Evolutionary conservation across 1,284 basidiomycete genomes (phyloP), one percentile per base, ranked within the genome.

Genomic region (Ceratobasidium sp.): DNA sequence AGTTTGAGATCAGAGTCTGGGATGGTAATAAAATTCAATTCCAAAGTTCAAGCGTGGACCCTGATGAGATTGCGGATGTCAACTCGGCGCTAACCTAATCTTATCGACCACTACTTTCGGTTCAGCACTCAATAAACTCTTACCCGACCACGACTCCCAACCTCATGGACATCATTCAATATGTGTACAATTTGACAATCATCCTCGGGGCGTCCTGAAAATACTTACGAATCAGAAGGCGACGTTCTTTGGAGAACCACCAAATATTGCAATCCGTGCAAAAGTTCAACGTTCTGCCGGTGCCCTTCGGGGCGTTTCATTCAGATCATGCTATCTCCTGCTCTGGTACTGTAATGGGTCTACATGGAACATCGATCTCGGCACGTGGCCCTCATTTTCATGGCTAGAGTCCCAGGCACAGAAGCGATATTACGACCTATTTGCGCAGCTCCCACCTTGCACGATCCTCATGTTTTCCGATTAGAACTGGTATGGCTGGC

Each of bases 11-110:
- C 6, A 19, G 37, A 59, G 14, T 39, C 0, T 3, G 24, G 31
- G 43, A n/a, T n/a, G 19, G 31, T 22, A 9, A 53, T 58, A 56
- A 58, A 69, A 6, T 54, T 31, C 43, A 54, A 29, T 68, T 31
- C 48, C 64, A 69, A 69, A 69, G 58, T 69, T 69, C 51, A 41
- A 29, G 37, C 9, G 7, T 11, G 27, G 39, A 58, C 66, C 66
- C 66, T 69, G 66, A 56, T 8, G 34, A 61, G 31, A 34, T 59
- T 19, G 31, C 2, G 3, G 43, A 27, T 54, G 49, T 66, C 66
- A 69, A 19, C 59, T 24, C 37, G 22, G 59, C 59, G 37, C 37
- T 41, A 39, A 39, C 29, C 41, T 61, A 39, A 61, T 61, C 59
- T 61, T 61, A 61, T 61, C 59, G n/a, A n/a, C n/a, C n/a, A n/a